Conservation (phyloP, 129 eudicot genomes). For the Flaveria robusta region DNA sequence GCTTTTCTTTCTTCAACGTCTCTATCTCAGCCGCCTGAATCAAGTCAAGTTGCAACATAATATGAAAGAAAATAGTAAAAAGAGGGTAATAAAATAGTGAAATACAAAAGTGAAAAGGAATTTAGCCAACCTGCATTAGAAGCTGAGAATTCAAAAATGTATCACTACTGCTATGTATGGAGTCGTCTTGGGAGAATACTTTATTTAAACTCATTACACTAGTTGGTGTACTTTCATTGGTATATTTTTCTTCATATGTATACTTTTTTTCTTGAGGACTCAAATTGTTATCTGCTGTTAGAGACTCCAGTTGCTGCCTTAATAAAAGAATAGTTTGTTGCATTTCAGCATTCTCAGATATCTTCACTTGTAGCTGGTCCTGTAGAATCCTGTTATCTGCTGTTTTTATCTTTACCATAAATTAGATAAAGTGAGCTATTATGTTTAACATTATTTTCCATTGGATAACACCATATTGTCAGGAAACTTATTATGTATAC, state of each 20-base stretch:
- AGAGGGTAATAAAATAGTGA: background rate
- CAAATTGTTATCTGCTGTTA: conserved; percentile 40
- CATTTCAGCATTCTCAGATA: conserved; percentile 77
- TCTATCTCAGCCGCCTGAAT: conserved; percentile 74
- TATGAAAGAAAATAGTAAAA: background rate
- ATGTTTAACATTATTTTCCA: conserved; percentile 28
- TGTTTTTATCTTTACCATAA: conserved; percentile 57
- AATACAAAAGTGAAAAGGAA: background rate
- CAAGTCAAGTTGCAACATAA: conserved; percentile 3
- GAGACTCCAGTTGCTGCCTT: conserved; percentile 65
- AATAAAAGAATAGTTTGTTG: conserved; percentile 70
- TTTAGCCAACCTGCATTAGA: conserved; percentile 57
- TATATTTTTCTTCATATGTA: conserved; percentile 45
- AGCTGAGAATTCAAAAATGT: conserved; percentile 54
- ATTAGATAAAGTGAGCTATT: conserved; percentile 15
- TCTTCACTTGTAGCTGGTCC: conserved; percentile 85
- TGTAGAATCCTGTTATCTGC: conserved; percentile 86
- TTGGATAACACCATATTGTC: conserved; percentile 9
- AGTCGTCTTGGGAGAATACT: conserved; percentile 55
- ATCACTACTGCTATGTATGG: conserved; percentile 46
- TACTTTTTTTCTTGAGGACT: conserved; percentile 29
- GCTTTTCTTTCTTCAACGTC: conserved; percentile 71
- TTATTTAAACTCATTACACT: conserved; percentile 77
- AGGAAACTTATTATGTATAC: conserved; percentile 8
- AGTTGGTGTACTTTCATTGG: conserved; percentile 64